Evolutionary conservation across 768 basidiomycete species (phyloP), one percentile per base, ranked within the genome.

Genomic region (Asterophora lycoperdoides): DNA sequence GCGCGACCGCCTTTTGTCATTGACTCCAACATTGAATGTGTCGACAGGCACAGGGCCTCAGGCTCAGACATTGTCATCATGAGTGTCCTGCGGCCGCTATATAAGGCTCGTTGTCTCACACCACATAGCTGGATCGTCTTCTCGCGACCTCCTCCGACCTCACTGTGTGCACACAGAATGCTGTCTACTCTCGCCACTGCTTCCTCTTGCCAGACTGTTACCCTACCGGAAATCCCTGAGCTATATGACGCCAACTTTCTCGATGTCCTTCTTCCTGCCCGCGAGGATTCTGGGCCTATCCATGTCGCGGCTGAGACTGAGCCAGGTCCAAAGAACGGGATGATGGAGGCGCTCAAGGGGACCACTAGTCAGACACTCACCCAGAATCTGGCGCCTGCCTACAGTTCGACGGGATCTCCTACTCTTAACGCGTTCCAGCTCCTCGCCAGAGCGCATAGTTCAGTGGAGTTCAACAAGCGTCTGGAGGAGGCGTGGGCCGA

Each of bases 391-490:
- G 76, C 84, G 5, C 73, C 72, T 5, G 72, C 83, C 0, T 78
- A 71, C 53, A 60, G 51, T 37, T 79, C 80, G 6, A 84, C 84
- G 0, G 60, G 64, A 13, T 78, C 73, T 2, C 34, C 76, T 0
- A 75, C 73, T 1, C 68, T 86, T 2, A 79, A 86, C 54, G 82
- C 81, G 0, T 86, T 84, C 62, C 63, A 74, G n/a, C 54, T 58
- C 14, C 54, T 84, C 13, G 62, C 62, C 6, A 56, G 57, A 1
- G 55, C 63, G 13, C 51, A 64, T 0, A 15, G 46, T 1, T 56
- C 58, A 2, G 14, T 23, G 0, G 39, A 51, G 0, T 56, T 81
- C 15, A 62, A 71, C 41, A 30, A 39, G 0, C 59, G 70, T 39
- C 71, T 88, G 1, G 56, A 60, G 0, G 65, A 71, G 5, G 72